Evolutionary conservation across 179 eudicot species (phyloP).

Genomic region (Corrigiola litoralis): DNA sequence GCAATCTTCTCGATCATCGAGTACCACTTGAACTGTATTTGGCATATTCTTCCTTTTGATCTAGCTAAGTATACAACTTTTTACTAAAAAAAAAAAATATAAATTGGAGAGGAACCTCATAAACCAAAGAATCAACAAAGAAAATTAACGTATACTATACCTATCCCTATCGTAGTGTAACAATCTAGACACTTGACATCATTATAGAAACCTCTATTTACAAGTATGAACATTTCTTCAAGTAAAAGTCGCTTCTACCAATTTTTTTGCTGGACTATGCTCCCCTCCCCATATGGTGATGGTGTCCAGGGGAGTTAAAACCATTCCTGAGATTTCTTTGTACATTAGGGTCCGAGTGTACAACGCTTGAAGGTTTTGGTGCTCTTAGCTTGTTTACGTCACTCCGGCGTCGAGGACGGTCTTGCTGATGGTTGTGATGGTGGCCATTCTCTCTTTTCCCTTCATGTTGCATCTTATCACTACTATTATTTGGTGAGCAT

Average conservation of each 20-base stretch:
- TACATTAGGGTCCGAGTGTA: conserved; percentile 37
- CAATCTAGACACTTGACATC: conserved; percentile 9
- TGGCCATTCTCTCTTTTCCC: conserved; percentile 26
- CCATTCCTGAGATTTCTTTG: conserved; percentile 35
- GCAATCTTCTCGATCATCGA: background rate
- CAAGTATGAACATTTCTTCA: conserved; percentile 7
- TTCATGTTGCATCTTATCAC: conserved; percentile 7
- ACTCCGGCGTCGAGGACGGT: conserved; percentile 23
- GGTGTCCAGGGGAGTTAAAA: conserved; percentile 36
- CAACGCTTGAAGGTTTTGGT: conserved; percentile 37
- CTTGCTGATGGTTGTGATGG: conserved; percentile 8
- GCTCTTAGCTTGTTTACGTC: conserved; percentile 29
- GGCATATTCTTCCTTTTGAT: conserved; percentile 9
- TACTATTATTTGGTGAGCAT: background rate
- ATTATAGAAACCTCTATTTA: conserved; percentile 17
- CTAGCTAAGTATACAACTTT: conserved; percentile 13
- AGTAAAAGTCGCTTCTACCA: background rate
- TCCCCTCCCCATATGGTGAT: conserved; percentile 38
- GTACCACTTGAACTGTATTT: background rate
- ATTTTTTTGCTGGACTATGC: conserved; percentile 17
- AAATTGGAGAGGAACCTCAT: conserved; percentile 2
- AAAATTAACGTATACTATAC: background rate
- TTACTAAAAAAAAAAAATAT: background rate
- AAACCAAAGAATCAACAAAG: conserved; percentile 20
- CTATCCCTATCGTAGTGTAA: background rate